Percentiles rank a stretch among this genome's conserved stretches.
Conservation (phyloP, 73 alveolate species). For the Paramecium octaurelia region DNA sequence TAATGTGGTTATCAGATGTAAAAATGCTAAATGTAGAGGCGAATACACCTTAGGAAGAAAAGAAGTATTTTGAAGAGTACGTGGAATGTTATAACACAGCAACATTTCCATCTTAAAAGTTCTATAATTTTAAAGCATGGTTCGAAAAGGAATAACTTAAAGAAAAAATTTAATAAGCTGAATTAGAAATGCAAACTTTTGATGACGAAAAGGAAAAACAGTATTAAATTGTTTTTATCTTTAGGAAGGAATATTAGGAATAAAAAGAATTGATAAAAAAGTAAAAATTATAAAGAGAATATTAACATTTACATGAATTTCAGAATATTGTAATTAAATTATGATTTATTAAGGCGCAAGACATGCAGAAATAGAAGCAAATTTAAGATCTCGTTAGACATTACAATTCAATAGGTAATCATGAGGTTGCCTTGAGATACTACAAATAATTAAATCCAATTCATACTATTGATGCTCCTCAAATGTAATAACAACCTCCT, state of each 20-base stretch:
- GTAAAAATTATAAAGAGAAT: slow-evolving; percentile 35
- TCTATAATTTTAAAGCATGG: slow-evolving; percentile 53
- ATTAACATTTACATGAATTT: slow-evolving; percentile 18
- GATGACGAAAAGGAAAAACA: slow-evolving; percentile 10
- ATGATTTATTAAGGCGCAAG: slow-evolving; percentile 32
- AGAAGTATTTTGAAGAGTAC: slow-evolving; percentile 50
- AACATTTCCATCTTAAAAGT: slow-evolving; percentile 51
- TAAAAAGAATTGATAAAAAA: not conserved
- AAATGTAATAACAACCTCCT: not conserved
- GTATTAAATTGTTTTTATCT: not conserved
- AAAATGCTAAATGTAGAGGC: slow-evolving; percentile 56
- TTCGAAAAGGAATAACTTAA: slow-evolving; percentile 18
- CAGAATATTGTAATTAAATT: slow-evolving; percentile 19
- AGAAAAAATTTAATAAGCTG: not conserved
- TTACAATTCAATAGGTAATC: slow-evolving; percentile 40
- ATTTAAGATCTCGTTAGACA: slow-evolving; percentile 18
- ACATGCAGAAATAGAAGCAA: slow-evolving; percentile 35
- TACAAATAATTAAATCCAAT: slow-evolving; percentile 14
- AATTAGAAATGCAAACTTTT: not conserved
- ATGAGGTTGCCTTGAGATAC: slow-evolving; percentile 20
- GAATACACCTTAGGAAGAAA: slow-evolving; percentile 44
- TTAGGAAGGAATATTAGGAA: slow-evolving; percentile 21
- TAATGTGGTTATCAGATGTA: slow-evolving; percentile 54
- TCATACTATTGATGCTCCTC: slow-evolving; percentile 37
- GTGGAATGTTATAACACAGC: slow-evolving; percentile 62